Percentiles rank a stretch among this genome's conserved stretches.
These are phyloP conservation scores for Metrosideros polymorpha DNA, from an alignment of 441 rosid species.

Conservation along the genomic window DNA sequence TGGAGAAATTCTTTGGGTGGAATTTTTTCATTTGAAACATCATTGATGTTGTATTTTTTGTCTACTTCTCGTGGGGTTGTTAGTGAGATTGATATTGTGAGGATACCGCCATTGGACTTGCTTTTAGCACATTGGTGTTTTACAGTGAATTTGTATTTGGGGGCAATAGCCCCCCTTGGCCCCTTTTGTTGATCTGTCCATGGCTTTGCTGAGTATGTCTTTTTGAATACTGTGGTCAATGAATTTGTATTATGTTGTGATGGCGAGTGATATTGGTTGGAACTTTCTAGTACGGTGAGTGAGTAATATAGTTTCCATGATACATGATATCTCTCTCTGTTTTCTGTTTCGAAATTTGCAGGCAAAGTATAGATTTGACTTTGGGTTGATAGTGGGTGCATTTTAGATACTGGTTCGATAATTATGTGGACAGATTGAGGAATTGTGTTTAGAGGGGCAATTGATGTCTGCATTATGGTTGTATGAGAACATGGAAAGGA, in stretches of 20 bases:
- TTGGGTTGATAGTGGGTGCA: background rate
- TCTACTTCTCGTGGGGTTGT: background rate
- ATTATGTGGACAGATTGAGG: background rate
- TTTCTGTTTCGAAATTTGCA: background rate
- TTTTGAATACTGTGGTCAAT: background rate
- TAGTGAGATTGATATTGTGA: background rate
- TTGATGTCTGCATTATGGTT: background rate
- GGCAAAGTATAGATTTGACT: background rate
- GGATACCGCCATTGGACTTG: background rate
- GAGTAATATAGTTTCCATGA: background rate
- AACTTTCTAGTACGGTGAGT: background rate
- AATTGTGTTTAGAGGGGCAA: background rate
- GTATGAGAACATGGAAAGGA: background rate
- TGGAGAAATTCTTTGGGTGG: background rate
- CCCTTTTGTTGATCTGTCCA: background rate
- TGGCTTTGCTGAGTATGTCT: background rate
- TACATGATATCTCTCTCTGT: background rate
- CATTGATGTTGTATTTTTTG: background rate
- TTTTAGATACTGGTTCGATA: background rate
- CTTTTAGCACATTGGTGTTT: background rate
- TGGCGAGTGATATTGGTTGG: background rate
- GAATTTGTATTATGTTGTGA: background rate
- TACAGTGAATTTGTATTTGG: background rate
- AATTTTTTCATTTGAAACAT: background rate
- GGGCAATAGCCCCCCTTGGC: background rate